Percentiles rank a stretch among this genome's conserved stretches.
These are phyloP conservation scores for Cornus florida DNA, from an alignment of 148 eudicot species.

Conservation along the genomic window DNA sequence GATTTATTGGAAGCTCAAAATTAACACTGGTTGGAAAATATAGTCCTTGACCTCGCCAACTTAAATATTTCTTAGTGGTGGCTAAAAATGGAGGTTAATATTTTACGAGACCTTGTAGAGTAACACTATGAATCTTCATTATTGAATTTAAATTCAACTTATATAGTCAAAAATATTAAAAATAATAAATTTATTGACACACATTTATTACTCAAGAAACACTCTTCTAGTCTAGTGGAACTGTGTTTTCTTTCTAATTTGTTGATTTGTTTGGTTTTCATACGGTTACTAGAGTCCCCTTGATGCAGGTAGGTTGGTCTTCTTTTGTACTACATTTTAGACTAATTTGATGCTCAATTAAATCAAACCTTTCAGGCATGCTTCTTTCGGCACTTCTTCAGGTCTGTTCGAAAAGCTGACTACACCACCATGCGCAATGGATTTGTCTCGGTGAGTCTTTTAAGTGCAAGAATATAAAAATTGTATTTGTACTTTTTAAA, in stretches of 20 bases:
- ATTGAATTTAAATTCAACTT: background rate
- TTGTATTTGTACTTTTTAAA: background rate
- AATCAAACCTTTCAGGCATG: slow-evolving; percentile 53
- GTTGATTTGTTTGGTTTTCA: background rate
- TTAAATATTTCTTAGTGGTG: background rate
- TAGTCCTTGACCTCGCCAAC: background rate
- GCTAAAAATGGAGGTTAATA: background rate
- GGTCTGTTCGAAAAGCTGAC: slow-evolving; percentile 67
- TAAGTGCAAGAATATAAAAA: background rate
- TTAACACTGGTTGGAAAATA: background rate
- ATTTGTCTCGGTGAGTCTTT: slow-evolving; percentile 44
- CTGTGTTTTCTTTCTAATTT: background rate
- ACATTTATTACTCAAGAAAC: background rate
- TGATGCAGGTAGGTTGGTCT: background rate
- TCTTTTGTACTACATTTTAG: background rate
- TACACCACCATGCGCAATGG: slow-evolving; percentile 82
- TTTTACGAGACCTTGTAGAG: background rate
- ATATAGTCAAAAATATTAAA: background rate
- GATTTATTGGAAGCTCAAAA: background rate
- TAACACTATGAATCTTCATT: background rate
- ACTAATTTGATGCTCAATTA: background rate
- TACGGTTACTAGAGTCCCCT: background rate
- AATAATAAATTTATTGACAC: background rate
- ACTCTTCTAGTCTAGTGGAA: background rate
- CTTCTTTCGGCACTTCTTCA: slow-evolving; percentile 77